Conservation (phyloP, 805 yeast genomes). For the Candida boleticola region DNA sequence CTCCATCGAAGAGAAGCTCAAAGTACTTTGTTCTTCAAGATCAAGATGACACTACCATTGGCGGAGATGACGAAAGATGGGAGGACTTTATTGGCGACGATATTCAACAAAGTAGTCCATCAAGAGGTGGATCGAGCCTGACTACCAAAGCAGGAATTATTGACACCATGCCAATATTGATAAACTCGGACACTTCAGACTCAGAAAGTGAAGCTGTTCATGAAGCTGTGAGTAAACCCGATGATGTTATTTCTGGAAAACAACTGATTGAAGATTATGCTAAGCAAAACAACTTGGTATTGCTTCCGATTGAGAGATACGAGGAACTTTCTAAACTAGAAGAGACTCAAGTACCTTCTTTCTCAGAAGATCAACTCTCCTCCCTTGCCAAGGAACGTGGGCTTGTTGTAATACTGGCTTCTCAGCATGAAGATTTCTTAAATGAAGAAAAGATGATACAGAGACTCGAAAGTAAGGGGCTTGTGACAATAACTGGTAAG, state of each 20-base stretch:
- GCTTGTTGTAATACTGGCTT: constrained; percentile 21
- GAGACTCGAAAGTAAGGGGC: constrained; percentile 27
- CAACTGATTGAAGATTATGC: constrained; percentile 34
- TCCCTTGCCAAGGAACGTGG: constrained; percentile 24
- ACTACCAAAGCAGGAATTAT: constrained; percentile 12
- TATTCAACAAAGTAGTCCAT: constrained; percentile 16
- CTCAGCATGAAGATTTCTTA: constrained; percentile 26
- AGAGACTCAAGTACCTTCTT: constrained; percentile 16
- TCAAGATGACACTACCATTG: constrained; percentile 17
- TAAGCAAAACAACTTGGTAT: constrained; percentile 27
- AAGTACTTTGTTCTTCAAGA: constrained; percentile 29
- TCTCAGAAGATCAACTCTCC: constrained; percentile 23
- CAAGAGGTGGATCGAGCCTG: constrained; percentile 8
- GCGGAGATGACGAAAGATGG: constrained; percentile 25
- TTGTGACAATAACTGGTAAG: constrained; percentile 27
- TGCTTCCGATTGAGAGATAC: constrained; percentile 31
- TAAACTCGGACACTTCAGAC: constrained; percentile 22
- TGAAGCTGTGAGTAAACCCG: constrained; percentile 4
- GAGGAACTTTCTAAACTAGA: constrained; percentile 21
- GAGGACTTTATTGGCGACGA: constrained; percentile 37
- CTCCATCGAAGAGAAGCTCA: constrained; percentile 38
- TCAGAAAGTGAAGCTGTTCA: constrained; percentile 17
- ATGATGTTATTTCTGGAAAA: constrained; percentile 12
- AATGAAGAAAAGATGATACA: constrained; percentile 35
- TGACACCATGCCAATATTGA: constrained; percentile 1